Base-by-base conservation (phyloP, 176 grass and related monocot genomes). In the Neostapfia colusana region DNA sequence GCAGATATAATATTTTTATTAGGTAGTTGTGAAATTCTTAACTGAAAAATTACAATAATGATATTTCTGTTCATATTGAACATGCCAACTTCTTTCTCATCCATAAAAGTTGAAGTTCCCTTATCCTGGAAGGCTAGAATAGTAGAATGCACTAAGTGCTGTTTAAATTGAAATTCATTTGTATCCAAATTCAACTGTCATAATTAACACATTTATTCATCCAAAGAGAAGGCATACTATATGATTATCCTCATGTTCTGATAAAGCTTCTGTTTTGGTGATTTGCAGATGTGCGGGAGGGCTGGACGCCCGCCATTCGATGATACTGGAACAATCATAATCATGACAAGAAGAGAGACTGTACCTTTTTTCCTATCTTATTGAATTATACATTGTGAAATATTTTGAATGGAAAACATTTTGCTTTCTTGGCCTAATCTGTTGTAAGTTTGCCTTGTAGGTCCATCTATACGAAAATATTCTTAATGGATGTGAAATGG, bases 281-380 rank as follows among this genome's bases (percentile, higher is more conserved):
- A 37, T 74, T 25, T 48, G 11, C 84, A 93, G 95, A 97, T 97
- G 95, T 93, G 95, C 83, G 95, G 95, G 4, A 93, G 95, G 84
- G 95, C 95, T 79, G 95, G 95, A 43, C 88, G 91, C 40, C 89
- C 91, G 73, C 95, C 95, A 81, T 97, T 97, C 81, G 91, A 97
- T 85, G 89, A 97, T 81, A 92, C 95, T 72, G 91, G 95, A 84
- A 97, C 88, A 89, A 78, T 97, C 85, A 89, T 97, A 81, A 86
- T 97, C 59, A 93, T 97, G 95, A 93, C 95, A 84, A 97, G 94
- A 91, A 97, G 51, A 89, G 91, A 97, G 27, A 97, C 89, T 41
- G 91, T 97, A 89, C 20, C 17, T 62, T 83, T 79, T 31, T 62
- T 60, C 64, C 75, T 16, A 48, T 69, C 58, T 87, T 65, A 60